Base-by-base conservation (phyloP, 257 asterid genomes). In the Solanum gandarillasii region DNA sequence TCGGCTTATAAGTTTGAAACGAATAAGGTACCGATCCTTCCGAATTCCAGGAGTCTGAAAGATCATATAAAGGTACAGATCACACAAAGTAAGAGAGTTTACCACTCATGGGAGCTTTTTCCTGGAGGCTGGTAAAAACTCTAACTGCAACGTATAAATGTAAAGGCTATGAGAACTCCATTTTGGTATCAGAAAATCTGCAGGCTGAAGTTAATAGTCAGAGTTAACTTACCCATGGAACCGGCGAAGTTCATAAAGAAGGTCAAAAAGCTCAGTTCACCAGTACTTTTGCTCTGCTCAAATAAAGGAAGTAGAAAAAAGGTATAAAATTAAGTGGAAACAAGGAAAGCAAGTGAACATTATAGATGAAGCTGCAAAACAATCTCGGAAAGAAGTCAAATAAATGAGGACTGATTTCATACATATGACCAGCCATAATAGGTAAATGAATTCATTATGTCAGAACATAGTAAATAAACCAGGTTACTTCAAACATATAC, bases 91-190 rank as follows among this genome's bases (percentile, higher is more conserved):
- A 31, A 70, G 90, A 81, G 89, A 79, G 83, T 25, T 32, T 97
- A 97, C 99, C 99, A 83, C 99, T 97, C 85, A 46, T 89, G 71
- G 99, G 99, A 86, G 99, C 99, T 89, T 92, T 94, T 89, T 95
- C 99, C 92, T 97, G 99, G 90, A 94, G 84, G 93, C 99, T 95
- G 85, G 99, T 97, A 87, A 97, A 97, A 87, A 97, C 98, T 90
- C 99, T 93, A 86, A 94, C 99, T 97, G 98, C 91, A 89, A 91
- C 90, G 46, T 38, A 87, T 34, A 38, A 60, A 76, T 88, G 72
- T 20, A 38, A 87, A 82, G 20, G 83, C 25, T 39, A 65, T 68
- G 32, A 89, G 87, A 73, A 55, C 31, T 46, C 65, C 48, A 86
- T 25, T 82, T 31, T 39, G 71, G 41, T 16, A 43, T 7, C 31